These are phyloP conservation scores for Rhodofomes roseus DNA, from an alignment of 1,284 basidiomycete genomes.

Conservation along the genomic window DNA sequence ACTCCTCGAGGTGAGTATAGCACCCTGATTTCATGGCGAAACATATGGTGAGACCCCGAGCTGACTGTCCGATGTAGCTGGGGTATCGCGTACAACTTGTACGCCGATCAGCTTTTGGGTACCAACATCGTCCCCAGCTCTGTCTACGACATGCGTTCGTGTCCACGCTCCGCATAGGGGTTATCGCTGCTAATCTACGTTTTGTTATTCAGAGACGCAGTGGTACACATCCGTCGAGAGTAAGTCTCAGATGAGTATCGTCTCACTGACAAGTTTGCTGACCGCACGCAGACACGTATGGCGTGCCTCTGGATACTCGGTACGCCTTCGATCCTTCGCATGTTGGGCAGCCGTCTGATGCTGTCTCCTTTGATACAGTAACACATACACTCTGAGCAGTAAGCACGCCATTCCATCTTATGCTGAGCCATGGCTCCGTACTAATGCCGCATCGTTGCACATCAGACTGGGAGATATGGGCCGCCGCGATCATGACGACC, in stretches of 20 bases:
- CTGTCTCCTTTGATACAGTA: slow-evolving; percentile 32
- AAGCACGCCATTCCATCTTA: slow-evolving; percentile 4
- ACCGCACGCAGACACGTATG: neutral
- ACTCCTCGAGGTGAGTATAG: slow-evolving; percentile 36
- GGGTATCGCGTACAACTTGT: slow-evolving; percentile 64
- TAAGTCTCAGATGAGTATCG: neutral
- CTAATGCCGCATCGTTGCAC: neutral
- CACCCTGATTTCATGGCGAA: too few species aligned
- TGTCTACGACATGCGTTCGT: slow-evolving; percentile 57
- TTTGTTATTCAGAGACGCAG: neutral
- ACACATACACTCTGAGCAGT: slow-evolving; percentile 63
- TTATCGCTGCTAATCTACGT: neutral
- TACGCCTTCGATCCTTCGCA: slow-evolving; percentile 6
- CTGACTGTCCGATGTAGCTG: slow-evolving; percentile 35
- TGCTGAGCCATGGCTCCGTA: neutral
- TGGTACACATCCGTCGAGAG: neutral
- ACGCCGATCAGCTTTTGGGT: slow-evolving; percentile 55
- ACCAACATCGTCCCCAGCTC: slow-evolving; percentile 56
- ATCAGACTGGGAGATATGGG: slow-evolving; percentile 61
- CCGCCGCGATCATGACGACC: slow-evolving; percentile 49
- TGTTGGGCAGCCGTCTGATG: neutral
- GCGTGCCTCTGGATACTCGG: slow-evolving; percentile 45
- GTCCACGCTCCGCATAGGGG: slow-evolving; percentile 8
- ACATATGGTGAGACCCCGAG: neutral
- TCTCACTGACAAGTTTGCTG: neutral